Percentiles rank a stretch among this genome's conserved stretches.
Conservation (phyloP, 2,329 filamentous ascomycete genomes). For the Curvularia hawaiiensis region DNA sequence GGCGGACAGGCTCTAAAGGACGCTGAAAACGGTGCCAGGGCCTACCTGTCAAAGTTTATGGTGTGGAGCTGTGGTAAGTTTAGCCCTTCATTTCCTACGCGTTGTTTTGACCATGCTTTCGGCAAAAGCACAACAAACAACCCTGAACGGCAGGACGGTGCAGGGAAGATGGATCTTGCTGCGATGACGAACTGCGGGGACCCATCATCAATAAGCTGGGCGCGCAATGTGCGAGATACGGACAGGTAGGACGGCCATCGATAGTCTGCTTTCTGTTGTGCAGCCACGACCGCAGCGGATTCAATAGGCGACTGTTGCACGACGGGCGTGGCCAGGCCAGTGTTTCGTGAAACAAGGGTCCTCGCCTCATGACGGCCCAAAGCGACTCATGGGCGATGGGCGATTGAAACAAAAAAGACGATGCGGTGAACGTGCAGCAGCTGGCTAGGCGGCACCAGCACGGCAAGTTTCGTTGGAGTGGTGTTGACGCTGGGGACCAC, state of each 20-base stretch:
- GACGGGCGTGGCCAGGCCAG: conserved; percentile 25
- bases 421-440: conserved; percentile 5
- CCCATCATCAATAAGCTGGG: conserved; percentile 9
- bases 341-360: conserved; percentile 32
- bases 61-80: conserved; percentile 30
- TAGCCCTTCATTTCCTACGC: conserved; percentile 46
- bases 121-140: conserved; percentile 35
- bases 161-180: conserved; percentile 3
- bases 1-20: conserved; percentile 8
- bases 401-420: conserved; percentile 24
- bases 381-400: conserved; percentile 25
- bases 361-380: conserved; percentile 21
- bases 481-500: conserved; percentile 5
- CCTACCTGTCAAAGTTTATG: conserved; percentile 34
- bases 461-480: conserved; percentile 3
- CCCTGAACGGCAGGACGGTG: not conserved
- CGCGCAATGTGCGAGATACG: conserved; percentile 9
- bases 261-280: conserved; percentile 30
- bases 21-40: conserved; percentile 31
- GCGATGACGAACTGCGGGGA: conserved; percentile 9
- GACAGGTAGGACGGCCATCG: conserved; percentile 26
- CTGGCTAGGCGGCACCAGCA: conserved; percentile 7
- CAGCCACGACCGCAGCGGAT: conserved; percentile 25
- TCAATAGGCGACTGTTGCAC: conserved; percentile 33
- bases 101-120: conserved; percentile 41